Evolutionary conservation across 2,329 filamentous ascomycete genomes (phyloP).

Genomic region (Rutstroemia sp.): DNA sequence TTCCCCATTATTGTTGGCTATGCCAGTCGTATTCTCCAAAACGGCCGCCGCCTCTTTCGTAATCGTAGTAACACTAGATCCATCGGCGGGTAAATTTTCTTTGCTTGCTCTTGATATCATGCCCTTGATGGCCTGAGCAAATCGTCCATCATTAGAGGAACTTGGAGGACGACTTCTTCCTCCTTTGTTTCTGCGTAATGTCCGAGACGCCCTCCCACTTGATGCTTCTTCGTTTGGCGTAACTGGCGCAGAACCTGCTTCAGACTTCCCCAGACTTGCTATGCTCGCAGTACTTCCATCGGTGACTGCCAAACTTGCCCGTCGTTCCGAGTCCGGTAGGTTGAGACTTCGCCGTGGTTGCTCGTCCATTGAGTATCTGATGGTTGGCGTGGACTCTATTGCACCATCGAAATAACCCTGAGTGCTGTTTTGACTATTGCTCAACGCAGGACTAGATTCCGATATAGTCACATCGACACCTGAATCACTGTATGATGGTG

Average conservation of each 20-base stretch:
- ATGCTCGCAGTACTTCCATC: conserved; percentile 34
- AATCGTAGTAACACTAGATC: not conserved
- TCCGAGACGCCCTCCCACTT: conserved; percentile 47
- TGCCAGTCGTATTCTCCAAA: conserved; percentile 4
- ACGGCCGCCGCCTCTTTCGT: conserved; percentile 8
- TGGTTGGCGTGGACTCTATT: conserved; percentile 34
- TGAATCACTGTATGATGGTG: conserved; percentile 51
- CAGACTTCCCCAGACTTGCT: conserved; percentile 31
- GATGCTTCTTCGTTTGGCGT: conserved; percentile 47
- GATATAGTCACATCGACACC: conserved; percentile 18
- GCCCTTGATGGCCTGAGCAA: conserved; percentile 50
- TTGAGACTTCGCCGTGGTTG: conserved; percentile 40
- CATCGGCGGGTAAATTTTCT: conserved; percentile 17
- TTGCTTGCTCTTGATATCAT: conserved; percentile 25
- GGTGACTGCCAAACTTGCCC: conserved; percentile 44
- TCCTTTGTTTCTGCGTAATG: conserved; percentile 46
- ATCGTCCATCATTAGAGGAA: conserved; percentile 50
- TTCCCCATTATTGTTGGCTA: conserved; percentile 9
- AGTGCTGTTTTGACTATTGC: not conserved
- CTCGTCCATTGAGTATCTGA: conserved; percentile 52
- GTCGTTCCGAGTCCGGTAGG: conserved; percentile 37
- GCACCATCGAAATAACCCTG: conserved; percentile 37
- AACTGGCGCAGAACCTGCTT: conserved; percentile 32
- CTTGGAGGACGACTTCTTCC: conserved; percentile 49
- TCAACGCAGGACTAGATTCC: not conserved